Conservation (phyloP, 768 basidiomycete species). For the Antrodiella citrinella region DNA sequence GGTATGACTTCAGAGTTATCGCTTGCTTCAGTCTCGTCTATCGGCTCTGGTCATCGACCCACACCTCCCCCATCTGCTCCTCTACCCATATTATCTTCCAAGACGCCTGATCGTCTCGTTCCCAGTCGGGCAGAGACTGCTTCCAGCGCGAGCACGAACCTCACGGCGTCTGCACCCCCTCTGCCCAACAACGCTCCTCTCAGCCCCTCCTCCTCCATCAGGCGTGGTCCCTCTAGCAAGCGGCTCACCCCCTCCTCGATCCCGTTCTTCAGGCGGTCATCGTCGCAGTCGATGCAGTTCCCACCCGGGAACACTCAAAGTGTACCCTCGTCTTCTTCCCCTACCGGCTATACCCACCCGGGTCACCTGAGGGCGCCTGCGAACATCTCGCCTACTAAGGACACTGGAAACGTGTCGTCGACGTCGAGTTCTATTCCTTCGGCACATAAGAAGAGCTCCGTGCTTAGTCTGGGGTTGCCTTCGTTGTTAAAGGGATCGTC, state of each 20-base stretch:
- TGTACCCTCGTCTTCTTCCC: conserved; percentile 20
- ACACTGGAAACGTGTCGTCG: conserved; percentile 30
- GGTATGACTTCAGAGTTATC: conserved; percentile 78
- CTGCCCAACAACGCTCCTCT: conserved; percentile 53
- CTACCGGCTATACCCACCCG: conserved; percentile 30
- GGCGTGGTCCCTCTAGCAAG: conserved; percentile 59
- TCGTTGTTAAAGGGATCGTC: conserved; percentile 79
- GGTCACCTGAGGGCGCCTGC: conserved; percentile 33
- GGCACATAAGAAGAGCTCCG: conserved; percentile 72
- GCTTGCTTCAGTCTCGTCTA: conserved; percentile 63
- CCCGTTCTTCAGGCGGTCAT: conserved; percentile 88
- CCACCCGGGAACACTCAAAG: conserved; percentile 31
- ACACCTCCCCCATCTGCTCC: conserved; percentile 23
- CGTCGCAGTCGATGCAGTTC: conserved; percentile 79
- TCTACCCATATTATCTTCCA: conserved; percentile 35
- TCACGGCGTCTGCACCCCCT: conserved; percentile 44
- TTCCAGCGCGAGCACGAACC: conserved; percentile 68
- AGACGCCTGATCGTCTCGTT: conserved; percentile 57
- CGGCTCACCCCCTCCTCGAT: conserved; percentile 89
- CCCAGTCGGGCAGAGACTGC: conserved; percentile 67
- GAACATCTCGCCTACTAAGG: conserved; percentile 42
- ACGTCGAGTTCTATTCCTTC: conserved; percentile 50
- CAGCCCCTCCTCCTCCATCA: conserved; percentile 64
- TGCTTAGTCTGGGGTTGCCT: conserved; percentile 72
- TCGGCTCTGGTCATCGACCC: conserved; percentile 53